A percentile compares a stretch with the other conserved stretches of the same genome.
These are phyloP conservation scores for Usnea hakonensis DNA, from an alignment of 495 filamentous ascomycete species.

Conservation along the genomic window DNA sequence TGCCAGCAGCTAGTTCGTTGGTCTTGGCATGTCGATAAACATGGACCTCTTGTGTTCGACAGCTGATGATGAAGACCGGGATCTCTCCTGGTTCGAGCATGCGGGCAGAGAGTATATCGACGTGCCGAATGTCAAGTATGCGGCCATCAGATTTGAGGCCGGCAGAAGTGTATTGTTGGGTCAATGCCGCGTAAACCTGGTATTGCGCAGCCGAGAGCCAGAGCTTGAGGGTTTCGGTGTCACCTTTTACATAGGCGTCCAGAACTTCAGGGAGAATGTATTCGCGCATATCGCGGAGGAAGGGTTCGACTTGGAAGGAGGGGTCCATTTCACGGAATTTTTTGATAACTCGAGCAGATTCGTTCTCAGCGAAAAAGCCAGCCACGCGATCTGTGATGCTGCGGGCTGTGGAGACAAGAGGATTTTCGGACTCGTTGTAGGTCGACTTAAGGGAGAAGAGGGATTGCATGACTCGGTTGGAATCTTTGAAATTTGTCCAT, in stretches of 20 bases:
- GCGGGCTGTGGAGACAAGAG: conserved; percentile 83
- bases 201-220: conserved; percentile 96
- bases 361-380: conserved; percentile 97
- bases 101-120: conserved; percentile 81
- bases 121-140: conserved; percentile 88
- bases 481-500: conserved; percentile 87
- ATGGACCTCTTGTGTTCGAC: conserved; percentile 95
- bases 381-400: conserved; percentile 87
- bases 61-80: conserved; percentile 93
- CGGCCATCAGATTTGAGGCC: conserved; percentile 90
- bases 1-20: conserved; percentile 83
- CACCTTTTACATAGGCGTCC: conserved; percentile 95
- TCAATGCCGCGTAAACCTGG: conserved; percentile 85
- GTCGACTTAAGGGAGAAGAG: conserved; percentile 73
- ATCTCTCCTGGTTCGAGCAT: conserved; percentile 96
- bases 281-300: conserved; percentile 88
- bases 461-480: conserved; percentile 78
- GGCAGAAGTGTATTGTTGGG: conserved; percentile 87
- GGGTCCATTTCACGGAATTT: conserved; percentile 97
- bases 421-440: conserved; percentile 96
- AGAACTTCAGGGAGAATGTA: conserved; percentile 97
- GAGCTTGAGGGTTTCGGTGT: conserved; percentile 78
- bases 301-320: conserved; percentile 86
- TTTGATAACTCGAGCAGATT: conserved; percentile 93
- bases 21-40: conserved; percentile 90